Evolutionary conservation across 345 rosid species (phyloP).

Genomic region (Brassica cretica): DNA sequence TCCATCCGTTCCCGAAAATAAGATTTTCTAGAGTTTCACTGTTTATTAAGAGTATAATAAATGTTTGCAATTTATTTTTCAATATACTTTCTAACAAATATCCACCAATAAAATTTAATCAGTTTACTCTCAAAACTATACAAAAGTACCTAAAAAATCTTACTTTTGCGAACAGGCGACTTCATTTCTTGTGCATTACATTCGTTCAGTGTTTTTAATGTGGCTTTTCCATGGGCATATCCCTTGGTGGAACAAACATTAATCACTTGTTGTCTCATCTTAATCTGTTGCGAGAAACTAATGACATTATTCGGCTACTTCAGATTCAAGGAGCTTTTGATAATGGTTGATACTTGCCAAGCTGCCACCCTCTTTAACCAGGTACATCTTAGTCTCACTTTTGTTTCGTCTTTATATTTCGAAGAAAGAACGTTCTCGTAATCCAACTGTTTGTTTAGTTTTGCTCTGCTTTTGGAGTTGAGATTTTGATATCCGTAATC

Average conservation of each 20-base stretch:
- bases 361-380: constrained; percentile 97
- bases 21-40: no score
- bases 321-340: constrained; percentile 95
- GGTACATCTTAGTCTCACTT: constrained; percentile 45
- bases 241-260: background rate
- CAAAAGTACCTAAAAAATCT: no score
- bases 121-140: no score
- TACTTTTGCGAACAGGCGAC: background rate
- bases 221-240: constrained; percentile 7
- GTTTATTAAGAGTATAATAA: no score
- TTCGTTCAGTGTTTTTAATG: background rate
- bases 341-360: constrained; percentile 99
- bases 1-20: background rate
- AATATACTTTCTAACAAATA: no score
- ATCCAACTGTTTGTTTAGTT: background rate
- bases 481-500: background rate
- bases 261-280: constrained; percentile 13
- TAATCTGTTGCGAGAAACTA: constrained; percentile 14
- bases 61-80: no score
- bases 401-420: background rate
- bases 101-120: no score
- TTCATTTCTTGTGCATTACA: constrained; percentile 1
- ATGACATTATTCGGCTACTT: constrained; percentile 33
- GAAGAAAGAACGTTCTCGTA: background rate
- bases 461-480: constrained; percentile 21